These are phyloP conservation scores for Gilbertella persicaria DNA, from an alignment of 371 early-diverging fungal genomes.

Conservation along the genomic window DNA sequence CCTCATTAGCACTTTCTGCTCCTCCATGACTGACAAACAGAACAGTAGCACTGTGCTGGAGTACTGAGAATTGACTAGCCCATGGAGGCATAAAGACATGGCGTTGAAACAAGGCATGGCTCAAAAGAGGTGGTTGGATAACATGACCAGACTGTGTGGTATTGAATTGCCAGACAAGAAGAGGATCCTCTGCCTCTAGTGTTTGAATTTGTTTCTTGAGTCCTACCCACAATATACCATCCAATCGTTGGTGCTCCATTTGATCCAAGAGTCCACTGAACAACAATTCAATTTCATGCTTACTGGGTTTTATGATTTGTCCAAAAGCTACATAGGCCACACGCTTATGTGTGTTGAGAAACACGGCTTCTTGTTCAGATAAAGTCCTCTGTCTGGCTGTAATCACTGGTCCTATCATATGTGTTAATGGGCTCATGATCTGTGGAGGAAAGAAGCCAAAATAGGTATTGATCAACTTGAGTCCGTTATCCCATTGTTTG, in stretches of 20 bases:
- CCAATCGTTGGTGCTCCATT: conserved; percentile 17
- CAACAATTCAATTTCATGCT: conserved; percentile 15
- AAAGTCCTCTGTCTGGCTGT: conserved; percentile 5
- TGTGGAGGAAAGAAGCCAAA: conserved; percentile 30
- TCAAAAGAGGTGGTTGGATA: neutral
- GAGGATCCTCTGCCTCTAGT: neutral
- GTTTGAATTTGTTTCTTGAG: neutral
- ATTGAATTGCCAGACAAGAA: neutral
- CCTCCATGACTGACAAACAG: conserved; percentile 47
- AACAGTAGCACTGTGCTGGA: conserved; percentile 30
- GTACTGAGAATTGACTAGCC: conserved; percentile 38
- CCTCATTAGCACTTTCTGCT: conserved; percentile 34
- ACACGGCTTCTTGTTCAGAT: conserved; percentile 6
- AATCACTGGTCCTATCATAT: conserved; percentile 33
- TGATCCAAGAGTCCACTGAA: conserved; percentile 24
- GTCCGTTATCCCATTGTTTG: conserved; percentile 3
- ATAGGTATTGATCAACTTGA: conserved; percentile 29
- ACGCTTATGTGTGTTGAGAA: conserved; percentile 17
- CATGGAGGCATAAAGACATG: conserved; percentile 17
- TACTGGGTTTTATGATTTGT: conserved; percentile 12
- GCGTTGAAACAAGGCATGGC: neutral
- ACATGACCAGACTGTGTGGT: neutral
- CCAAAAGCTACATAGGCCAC: conserved; percentile 43
- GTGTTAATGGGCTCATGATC: conserved; percentile 28
- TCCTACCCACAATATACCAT: conserved; percentile 37